Base-by-base conservation (phyloP, 2,329 filamentous ascomycete genomes). In the Arachnomyces sp. region DNA sequence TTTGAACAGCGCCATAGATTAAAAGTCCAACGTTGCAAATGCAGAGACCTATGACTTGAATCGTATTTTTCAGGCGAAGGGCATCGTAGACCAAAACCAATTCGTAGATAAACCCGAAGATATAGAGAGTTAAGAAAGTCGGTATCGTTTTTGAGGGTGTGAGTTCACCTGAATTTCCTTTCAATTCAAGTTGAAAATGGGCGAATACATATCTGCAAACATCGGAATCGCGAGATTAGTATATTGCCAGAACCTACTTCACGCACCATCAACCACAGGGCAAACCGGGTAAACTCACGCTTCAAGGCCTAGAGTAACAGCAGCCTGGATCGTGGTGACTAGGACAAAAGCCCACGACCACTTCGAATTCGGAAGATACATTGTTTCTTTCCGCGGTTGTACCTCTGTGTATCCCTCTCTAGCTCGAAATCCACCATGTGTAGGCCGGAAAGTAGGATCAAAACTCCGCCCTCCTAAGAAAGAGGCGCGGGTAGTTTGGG, bases 41-140 rank as follows among this genome's bases (percentile, higher is more conserved):
- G 66, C 90, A 94, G 20, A 98, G 74, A 33, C 92, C 92, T 52
- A 98, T 96, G 60, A 96, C 76, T 64, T 98, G 92, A 71, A 98
- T 98, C 8, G 92, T 98, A 67, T 98, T 98, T 65, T 95, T 95
- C 58, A 90, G 73, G 47, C 88, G 81, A 43, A 98, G 72, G 12
- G 90, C 92, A 69, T 98, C 92, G 75, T 88, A 96, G 9, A 92
- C 84, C 39, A 98, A 72, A 18, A 93, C 69, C 25, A 96, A 68
- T 58, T 94, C 81, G 67, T 96, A 98, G 43, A 98, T 64, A 67
- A 94, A 96, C 45, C 87, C 92, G 62, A 98, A 95, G 61, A 95
- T 94, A 71, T 96, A 94, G 34, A 98, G 78, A 16, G 90, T 87
- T 43, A 98, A 73, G 66, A 95, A 96, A 29, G 90, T 96, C 17